phyloP scores from a whole-genome alignment of 1,139 yeast genomes.

The Taiozyma sp. region DNA sequence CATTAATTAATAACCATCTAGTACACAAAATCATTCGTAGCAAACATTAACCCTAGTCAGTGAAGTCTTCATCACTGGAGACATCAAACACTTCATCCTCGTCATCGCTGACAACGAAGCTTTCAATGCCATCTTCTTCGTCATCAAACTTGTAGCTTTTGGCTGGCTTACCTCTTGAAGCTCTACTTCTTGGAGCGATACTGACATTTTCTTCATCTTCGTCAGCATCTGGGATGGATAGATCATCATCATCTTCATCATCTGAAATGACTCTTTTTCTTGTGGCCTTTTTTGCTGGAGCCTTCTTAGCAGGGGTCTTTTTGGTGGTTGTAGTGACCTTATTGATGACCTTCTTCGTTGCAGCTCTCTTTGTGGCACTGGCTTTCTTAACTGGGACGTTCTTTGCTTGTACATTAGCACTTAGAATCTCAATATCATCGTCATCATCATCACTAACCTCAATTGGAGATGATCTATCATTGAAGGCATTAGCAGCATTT shows the following conservation, averaged over 20 bases:
- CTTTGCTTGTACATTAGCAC: background rate
- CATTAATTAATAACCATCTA: background rate
- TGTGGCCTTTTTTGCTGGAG: conserved; percentile 3
- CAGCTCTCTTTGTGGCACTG: conserved; percentile 5
- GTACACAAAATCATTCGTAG: background rate
- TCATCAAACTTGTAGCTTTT: conserved; percentile 18
- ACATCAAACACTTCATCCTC: background rate
- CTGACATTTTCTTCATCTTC: background rate
- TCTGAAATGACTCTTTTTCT: conserved; percentile 6
- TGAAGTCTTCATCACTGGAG: background rate
- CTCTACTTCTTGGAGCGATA: conserved; percentile 9
- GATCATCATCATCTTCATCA: conserved; percentile 6
- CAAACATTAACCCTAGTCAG: background rate
- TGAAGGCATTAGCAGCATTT: conserved; percentile 9
- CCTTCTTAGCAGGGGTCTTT: conserved; percentile 1
- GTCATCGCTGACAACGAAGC: conserved; percentile 22
- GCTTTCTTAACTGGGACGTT: conserved; percentile 8
- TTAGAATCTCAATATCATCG: background rate
- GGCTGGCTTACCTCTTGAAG: conserved; percentile 18
- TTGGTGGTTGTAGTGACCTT: conserved; percentile 3
- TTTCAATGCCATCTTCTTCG: conserved; percentile 22
- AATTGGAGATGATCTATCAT: conserved; percentile 6
- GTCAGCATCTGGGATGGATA: conserved; percentile 2
- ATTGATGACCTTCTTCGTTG: conserved; percentile 16
- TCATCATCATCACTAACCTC: background rate